Conservation (phyloP, 257 asterid species). For the Lycium ferocissimum region DNA sequence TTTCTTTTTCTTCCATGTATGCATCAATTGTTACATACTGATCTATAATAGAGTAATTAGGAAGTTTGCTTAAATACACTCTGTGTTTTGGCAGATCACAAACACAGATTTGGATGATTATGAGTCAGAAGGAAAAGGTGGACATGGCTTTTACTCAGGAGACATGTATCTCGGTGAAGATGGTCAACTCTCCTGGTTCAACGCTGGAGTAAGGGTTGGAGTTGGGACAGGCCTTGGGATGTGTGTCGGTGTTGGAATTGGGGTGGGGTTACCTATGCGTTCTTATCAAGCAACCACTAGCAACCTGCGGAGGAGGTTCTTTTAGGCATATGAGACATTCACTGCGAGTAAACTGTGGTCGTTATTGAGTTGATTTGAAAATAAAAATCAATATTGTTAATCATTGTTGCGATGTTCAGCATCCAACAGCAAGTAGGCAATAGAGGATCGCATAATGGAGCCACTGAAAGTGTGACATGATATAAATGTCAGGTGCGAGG, state of each 20-base stretch:
- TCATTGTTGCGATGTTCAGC: neutral
- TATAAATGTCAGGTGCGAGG: neutral
- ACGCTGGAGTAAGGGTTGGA: constrained; percentile 69
- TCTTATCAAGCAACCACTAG: constrained; percentile 61
- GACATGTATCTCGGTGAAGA: constrained; percentile 62
- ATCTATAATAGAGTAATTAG: neutral
- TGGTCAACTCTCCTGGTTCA: constrained; percentile 67
- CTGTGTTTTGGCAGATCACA: constrained; percentile 42
- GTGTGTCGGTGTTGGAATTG: constrained; percentile 68
- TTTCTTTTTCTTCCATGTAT: neutral
- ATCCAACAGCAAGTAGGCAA: neutral
- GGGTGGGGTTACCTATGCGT: constrained; percentile 61
- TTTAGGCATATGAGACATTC: constrained; percentile 32
- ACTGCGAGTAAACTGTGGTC: neutral
- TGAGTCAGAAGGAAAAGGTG: constrained; percentile 53
- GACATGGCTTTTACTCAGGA: constrained; percentile 51
- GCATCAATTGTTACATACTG: neutral
- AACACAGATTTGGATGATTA: constrained; percentile 49
- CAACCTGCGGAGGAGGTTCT: constrained; percentile 59
- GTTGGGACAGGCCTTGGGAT: constrained; percentile 68
- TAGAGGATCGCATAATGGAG: neutral
- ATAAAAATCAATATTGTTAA: neutral
- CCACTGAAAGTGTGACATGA: neutral
- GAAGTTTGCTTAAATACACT: neutral
- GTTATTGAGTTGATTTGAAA: neutral